Evolutionary conservation across 306 rosid genomes (phyloP).

Genomic region (Medicago arabica): DNA sequence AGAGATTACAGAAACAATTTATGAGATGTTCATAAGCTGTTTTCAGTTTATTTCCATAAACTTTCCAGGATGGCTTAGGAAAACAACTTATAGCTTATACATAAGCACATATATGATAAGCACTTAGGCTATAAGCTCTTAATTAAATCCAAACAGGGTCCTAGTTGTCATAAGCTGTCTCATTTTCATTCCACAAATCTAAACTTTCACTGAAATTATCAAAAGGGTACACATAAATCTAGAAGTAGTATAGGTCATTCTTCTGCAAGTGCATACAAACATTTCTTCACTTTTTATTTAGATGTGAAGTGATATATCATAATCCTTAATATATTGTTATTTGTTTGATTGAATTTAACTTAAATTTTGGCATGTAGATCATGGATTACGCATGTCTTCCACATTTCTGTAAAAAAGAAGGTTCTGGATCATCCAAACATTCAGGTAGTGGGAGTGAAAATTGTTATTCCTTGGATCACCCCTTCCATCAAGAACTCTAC

Average conservation of each 20-base stretch:
- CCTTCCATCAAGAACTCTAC: conserved; percentile 82
- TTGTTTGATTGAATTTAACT: conserved; percentile 32
- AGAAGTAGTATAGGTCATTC: no score
- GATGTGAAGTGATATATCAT: not conserved
- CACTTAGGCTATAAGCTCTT: no score
- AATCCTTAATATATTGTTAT: conserved; percentile 12
- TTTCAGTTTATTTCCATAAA: not conserved
- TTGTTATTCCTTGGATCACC: conserved; percentile 78
- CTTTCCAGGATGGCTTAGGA: not conserved
- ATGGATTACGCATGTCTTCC: conserved; percentile 85
- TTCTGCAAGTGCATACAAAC: conserved; percentile 12
- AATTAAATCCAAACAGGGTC: no score
- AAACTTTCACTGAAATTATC: no score
- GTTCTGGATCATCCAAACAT: conserved; percentile 70
- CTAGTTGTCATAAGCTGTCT: no score
- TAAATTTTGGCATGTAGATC: conserved; percentile 56
- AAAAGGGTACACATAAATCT: no score
- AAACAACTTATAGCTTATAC: not conserved
- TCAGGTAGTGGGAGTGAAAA: conserved; percentile 54
- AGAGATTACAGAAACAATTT: no score
- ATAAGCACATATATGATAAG: not conserved
- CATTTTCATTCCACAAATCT: no score
- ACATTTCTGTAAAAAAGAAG: conserved; percentile 76
- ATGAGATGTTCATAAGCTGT: not conserved
- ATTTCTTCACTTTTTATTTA: not conserved